Evolutionary conservation across 495 filamentous ascomycete genomes (phyloP), one percentile per base, ranked within the genome.

Genomic region (Acidiella bohemica): DNA sequence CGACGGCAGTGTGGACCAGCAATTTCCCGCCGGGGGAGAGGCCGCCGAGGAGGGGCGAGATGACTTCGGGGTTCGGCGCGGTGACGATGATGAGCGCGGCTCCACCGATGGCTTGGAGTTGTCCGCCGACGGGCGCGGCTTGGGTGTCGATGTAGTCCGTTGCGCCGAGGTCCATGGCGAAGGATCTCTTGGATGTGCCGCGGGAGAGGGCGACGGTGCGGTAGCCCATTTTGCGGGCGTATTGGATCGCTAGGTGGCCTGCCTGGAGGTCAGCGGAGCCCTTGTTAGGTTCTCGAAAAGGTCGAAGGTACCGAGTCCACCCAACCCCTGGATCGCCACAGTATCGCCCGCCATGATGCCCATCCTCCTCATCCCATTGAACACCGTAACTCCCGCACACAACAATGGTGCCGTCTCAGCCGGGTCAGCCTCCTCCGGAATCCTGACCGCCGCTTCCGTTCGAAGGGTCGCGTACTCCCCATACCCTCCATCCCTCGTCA

Each of bases 361-460:
- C 65, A 75, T 67, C 31, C 71, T 66, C 17, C 78, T 70, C 32
- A 84, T 74, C 4, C 67, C 66, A 60, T 81, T 82, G 70, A 81
- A 84, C 25, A 76, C 71, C 19, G 77, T 80, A 32, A 82, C 68
- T 34, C 78, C 80, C 1, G 80, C 78, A 58, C 79, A 84, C 16
- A 84, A 70, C 11, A 82, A 66, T 0, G 79, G 77, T 0, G 78
- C 77, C 39, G 66, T 72, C 44, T 73, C 61, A 8, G 67, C 75
- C 0, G 77, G 66, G 48, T 77, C 65, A 22, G 72, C 57, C 32
- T 72, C 60, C 5, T 56, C 44, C 4, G 78, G 77, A 32, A 84
- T 64, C n/a, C 61, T 62, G 0, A 78, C 76, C 0, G 58, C 74
- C 17, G 79, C 72, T 52, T 83, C 78, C n/a, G 59, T 56, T 19